phyloP scores from a whole-genome alignment of 441 rosid species.

The Biscutella auriculata region DNA sequence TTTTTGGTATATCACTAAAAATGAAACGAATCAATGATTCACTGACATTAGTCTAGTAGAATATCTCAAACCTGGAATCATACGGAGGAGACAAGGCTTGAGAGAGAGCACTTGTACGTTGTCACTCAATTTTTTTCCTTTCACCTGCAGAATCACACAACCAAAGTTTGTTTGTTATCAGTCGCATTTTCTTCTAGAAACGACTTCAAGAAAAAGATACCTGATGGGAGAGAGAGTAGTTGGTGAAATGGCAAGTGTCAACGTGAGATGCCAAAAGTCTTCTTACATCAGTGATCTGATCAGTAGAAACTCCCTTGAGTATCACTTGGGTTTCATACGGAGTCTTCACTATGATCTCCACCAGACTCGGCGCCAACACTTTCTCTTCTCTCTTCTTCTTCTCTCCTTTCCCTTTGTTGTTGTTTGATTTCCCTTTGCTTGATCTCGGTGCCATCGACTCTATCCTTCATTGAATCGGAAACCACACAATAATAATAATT shows the following conservation, averaged over 20 bases:
- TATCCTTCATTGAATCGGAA: conserved; percentile 9
- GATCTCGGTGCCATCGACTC: conserved; percentile 55
- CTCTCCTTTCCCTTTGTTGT: conserved; percentile 50
- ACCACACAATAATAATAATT: background rate
- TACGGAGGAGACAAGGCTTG: conserved; percentile 52
- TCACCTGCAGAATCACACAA: conserved; percentile 26
- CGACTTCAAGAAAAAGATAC: no score
- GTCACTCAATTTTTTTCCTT: conserved; percentile 45
- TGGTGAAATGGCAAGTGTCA: conserved; percentile 61
- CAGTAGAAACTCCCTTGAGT: conserved; percentile 63
- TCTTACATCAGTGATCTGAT: conserved; percentile 52
- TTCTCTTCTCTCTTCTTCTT: conserved; percentile 71
- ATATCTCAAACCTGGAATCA: no score
- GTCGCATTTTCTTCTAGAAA: no score
- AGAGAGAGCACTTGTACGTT: conserved; percentile 44
- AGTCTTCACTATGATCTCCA: conserved; percentile 35
- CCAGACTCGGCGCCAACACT: conserved; percentile 51
- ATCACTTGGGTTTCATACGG: conserved; percentile 47
- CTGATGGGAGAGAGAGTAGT: conserved; percentile 48
- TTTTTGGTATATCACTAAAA: background rate
- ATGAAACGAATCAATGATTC: no score
- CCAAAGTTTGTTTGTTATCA: background rate
- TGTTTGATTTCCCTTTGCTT: conserved; percentile 46
- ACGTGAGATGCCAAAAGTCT: conserved; percentile 50
- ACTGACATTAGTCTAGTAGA: no score